These are phyloP conservation scores for Teratosphaeria zuluensis DNA, from an alignment of 2,329 filamentous ascomycete genomes.

Conservation along the genomic window DNA sequence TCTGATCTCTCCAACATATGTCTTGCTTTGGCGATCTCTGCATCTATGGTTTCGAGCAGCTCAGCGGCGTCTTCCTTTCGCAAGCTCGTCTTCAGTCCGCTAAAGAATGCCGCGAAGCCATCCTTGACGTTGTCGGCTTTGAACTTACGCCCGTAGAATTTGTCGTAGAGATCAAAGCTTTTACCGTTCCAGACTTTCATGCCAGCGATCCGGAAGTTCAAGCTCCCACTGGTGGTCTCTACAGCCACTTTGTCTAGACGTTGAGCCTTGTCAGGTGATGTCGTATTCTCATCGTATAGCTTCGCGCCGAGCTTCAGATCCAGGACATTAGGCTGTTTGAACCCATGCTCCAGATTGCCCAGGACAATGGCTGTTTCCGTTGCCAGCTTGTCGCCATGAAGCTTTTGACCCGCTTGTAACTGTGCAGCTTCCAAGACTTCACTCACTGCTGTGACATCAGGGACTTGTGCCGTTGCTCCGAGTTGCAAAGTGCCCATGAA, in stretches of 20 bases:
- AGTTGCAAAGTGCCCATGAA: slow-evolving; percentile 74
- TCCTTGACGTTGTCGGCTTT: slow-evolving; percentile 44
- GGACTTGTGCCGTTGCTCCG: slow-evolving; percentile 35
- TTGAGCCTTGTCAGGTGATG: slow-evolving; percentile 47
- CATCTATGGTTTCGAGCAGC: slow-evolving; percentile 35
- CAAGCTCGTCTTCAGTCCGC: slow-evolving; percentile 30
- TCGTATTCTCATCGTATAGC: slow-evolving; percentile 66
- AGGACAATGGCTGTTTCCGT: slow-evolving; percentile 76
- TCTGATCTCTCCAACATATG: slow-evolving; percentile 52
- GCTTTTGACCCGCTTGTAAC: slow-evolving; percentile 24
- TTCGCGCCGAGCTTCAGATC: slow-evolving; percentile 85
- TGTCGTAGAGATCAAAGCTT: slow-evolving; percentile 53
- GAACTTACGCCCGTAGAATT: slow-evolving; percentile 55
- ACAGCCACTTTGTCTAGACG: slow-evolving; percentile 50
- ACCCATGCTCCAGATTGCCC: slow-evolving; percentile 73
- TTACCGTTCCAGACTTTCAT: slow-evolving; percentile 49
- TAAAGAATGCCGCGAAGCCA: slow-evolving; percentile 50
- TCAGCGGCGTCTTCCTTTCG: slow-evolving; percentile 28
- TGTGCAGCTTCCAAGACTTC: slow-evolving; percentile 15
- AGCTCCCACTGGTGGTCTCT: slow-evolving; percentile 48
- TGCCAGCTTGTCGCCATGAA: slow-evolving; percentile 54
- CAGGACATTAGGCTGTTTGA: slow-evolving; percentile 76
- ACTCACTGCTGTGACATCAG: slow-evolving; percentile 5
- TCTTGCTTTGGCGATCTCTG: slow-evolving; percentile 32
- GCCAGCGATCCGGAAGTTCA: slow-evolving; percentile 56